Conservation (phyloP, 345 rosid genomes). For the Pistacia integerrima region DNA sequence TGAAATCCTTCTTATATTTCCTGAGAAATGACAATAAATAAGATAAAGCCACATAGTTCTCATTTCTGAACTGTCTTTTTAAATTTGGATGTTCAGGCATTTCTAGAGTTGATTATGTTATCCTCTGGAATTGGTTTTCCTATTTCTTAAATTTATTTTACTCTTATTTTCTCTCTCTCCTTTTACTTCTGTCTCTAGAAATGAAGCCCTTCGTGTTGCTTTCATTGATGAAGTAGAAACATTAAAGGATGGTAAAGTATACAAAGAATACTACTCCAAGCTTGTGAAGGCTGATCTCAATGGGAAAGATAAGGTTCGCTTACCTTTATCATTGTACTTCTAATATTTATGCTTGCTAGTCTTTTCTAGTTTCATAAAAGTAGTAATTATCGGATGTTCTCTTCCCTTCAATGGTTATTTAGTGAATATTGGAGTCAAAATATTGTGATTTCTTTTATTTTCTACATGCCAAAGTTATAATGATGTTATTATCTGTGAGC, state of each 20-base stretch:
- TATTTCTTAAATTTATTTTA: conserved; percentile 6
- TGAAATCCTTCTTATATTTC: not conserved
- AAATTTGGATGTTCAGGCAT: not conserved
- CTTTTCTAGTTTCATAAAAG: not conserved
- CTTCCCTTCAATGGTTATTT: not conserved
- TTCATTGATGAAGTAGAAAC: conserved; percentile 91
- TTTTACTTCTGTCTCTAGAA: conserved; percentile 49
- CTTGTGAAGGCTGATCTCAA: conserved; percentile 95
- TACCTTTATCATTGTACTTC: not conserved
- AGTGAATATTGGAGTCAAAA: not conserved
- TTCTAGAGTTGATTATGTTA: not conserved
- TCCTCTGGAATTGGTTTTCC: not conserved
- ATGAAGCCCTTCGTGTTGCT: conserved; percentile 99
- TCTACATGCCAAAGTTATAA: too few relatives aligned
- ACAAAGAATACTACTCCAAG: conserved; percentile 80
- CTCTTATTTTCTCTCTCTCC: conserved; percentile 12
- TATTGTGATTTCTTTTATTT: not conserved
- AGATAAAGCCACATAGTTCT: not conserved
- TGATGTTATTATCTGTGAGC: too few relatives aligned
- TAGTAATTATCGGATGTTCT: not conserved
- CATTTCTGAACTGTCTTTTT: not conserved
- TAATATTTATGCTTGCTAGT: not conserved
- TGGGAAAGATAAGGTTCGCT: conserved; percentile 90
- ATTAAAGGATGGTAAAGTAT: conserved; percentile 67
- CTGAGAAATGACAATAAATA: not conserved